Base-by-base conservation (phyloP, 2,329 filamentous ascomycete species). In the Diaporthe ilicicola region DNA sequence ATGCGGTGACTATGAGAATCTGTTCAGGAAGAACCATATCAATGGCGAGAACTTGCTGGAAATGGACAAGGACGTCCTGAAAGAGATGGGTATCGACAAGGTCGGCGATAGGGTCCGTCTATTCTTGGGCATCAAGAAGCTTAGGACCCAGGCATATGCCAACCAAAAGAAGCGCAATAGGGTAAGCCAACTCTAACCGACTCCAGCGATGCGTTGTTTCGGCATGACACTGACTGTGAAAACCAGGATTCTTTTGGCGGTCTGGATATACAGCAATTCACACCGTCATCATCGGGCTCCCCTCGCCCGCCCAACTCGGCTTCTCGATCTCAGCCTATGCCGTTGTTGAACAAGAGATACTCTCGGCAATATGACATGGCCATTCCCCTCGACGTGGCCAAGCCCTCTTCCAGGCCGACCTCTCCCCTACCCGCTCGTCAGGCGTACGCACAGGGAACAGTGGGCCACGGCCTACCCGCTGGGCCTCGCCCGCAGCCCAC, bases 71-170 rank as follows among this genome's bases (percentile, higher is more conserved):
- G 92, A 94, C 69, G 94, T 97, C 50, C 87, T 99, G 74, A 97
- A 97, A 82, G 96, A 99, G 81, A 97, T 99, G 90, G 96, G 96
- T 53, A 95, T 99, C 76, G 97, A 97, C 76, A 99, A 98, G 82
- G 93, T 99, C 74, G 96, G 96, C 74, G 96, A 99, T 81, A 91
- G 96, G 67, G 95, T 99, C 44, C 93, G 95, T 74, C 92, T 99
- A 73, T 95, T 94, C 77, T 87, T 95, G 73, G 91, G 92, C 75
- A 94, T 95, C 79, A 95, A 95, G 84, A 93, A 94, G 80, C 85
- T 96, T 70, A 87, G 93, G 74, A 94, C 91, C 69, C 93, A 91
- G 80, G 89, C 92, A 6, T 92, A 92, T 75, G 89, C 92, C 71
- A 93, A 92, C 77, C 90, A 92, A 76, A 94, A 93, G 82, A 94